Base-by-base conservation (phyloP, 768 basidiomycete species). In the Leccinum longicurvipes region DNA sequence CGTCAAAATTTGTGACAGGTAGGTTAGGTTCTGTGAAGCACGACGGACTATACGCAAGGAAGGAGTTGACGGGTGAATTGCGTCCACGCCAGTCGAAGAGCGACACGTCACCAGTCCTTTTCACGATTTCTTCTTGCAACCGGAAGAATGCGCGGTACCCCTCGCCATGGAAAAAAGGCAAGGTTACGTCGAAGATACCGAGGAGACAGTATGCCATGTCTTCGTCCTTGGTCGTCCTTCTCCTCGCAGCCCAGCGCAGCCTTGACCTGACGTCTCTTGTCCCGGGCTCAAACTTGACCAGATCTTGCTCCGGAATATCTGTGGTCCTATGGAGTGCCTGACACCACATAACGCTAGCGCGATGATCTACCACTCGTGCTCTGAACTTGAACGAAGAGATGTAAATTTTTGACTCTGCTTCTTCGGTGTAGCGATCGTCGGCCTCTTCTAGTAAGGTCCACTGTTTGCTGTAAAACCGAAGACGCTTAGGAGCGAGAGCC, bases 121-220 rank as follows among this genome's bases (percentile, higher is more conserved):
- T 69, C 54, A 68, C 65, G 53, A 68, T 55, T 21, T 68, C 67
- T 21, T 67, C 65, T 47, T 68, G 67, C 25, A 70, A 48, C 24
- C 70, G 63, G 49, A 59, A 53, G 54, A 71, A 71, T 9, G 70
- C 71, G 28, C 60, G 63, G 19, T 28, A 25, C 0, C 67, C 63
- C 51, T 71, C 71, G 14, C 70, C 70, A 15, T 71, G 70, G 29
- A 61, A 50, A 2, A 60, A 59, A 4, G 71, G 61, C 54, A 71
- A 32, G 49, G 53, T 62, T 50, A 70, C 54, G 21, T 71, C 67
- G 39, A 71, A 68, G 27, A 72, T 55, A 6, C 67, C 69, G 10
- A 71, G 59, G 11, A 72, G 60, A 45, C 64, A 71, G 53, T 72
- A 72, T 10, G 69, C 61, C 58, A 57, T 63, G 34, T 72, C 70